Conservation (phyloP, 352 stramenopile species). For the Thalassiosira ordinaria region DNA sequence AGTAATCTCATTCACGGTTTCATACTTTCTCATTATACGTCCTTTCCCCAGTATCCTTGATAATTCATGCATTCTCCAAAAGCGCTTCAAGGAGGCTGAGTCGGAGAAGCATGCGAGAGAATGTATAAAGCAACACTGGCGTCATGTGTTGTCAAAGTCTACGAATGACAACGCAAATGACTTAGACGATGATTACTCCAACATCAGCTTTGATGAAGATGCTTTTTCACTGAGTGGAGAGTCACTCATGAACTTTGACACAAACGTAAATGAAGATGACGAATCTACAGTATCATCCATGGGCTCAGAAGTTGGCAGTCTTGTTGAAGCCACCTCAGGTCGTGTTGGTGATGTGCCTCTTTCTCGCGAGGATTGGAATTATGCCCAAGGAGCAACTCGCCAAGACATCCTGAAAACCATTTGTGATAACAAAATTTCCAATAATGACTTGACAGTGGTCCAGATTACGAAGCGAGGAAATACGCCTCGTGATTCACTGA, state of each 20-base stretch:
- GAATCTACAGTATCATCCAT: slow-evolving; percentile 1
- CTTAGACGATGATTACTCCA: too few relatives aligned
- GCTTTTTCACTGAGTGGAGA: background rate
- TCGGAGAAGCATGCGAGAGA: too few relatives aligned
- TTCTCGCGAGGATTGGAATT: slow-evolving; percentile 5
- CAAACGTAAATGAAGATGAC: too few relatives aligned
- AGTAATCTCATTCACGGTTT: too few relatives aligned
- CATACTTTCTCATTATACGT: too few relatives aligned
- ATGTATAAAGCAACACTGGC: too few relatives aligned
- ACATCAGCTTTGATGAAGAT: background rate
- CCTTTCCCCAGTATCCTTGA: too few relatives aligned
- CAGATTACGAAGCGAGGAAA: slow-evolving; percentile 1
- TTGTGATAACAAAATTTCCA: background rate
- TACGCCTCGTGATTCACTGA: background rate
- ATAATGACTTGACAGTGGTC: background rate
- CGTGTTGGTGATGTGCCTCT: background rate
- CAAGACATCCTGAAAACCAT: background rate
- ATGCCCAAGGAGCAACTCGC: background rate
- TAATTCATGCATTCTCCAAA: too few relatives aligned
- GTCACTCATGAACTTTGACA: too few relatives aligned
- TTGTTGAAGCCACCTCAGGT: background rate
- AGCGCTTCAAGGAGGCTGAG: too few relatives aligned
- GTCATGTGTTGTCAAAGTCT: too few relatives aligned
- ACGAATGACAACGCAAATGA: too few relatives aligned
- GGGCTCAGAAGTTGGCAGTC: background rate